Percentiles rank a stretch among this genome's conserved stretches.
These are phyloP conservation scores for Tolypocladium nubicola DNA, from an alignment of 2,329 filamentous ascomycete species.

Conservation along the genomic window DNA sequence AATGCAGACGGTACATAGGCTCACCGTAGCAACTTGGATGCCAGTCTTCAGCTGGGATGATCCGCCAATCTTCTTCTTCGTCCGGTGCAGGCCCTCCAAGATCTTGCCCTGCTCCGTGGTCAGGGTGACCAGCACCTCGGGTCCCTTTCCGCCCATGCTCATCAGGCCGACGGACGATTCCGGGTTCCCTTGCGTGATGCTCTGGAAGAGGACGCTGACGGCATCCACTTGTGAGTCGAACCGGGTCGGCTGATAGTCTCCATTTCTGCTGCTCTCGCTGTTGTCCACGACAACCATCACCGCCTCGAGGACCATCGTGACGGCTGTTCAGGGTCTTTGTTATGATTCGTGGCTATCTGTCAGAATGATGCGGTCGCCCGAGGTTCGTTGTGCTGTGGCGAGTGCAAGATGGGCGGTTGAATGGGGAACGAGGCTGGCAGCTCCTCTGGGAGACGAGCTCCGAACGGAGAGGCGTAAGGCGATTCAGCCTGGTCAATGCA, in stretches of 20 bases:
- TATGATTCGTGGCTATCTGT: too few species aligned
- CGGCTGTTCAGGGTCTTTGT: constrained; percentile 16
- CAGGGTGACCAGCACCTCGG: constrained; percentile 91
- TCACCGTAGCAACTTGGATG: constrained; percentile 88
- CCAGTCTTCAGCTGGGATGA: constrained; percentile 81
- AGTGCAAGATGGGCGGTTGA: neutral
- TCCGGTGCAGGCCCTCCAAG: constrained; percentile 81
- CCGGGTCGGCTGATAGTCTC: constrained; percentile 81
- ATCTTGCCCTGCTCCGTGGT: constrained; percentile 96
- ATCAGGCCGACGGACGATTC: constrained; percentile 96
- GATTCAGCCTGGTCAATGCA: constrained; percentile 30
- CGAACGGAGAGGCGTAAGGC: constrained; percentile 27
- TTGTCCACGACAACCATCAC: constrained; percentile 99
- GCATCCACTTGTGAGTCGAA: constrained; percentile 96
- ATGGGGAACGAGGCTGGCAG: constrained; percentile 2
- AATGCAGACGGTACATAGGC: constrained; percentile 16
- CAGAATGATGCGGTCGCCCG: neutral
- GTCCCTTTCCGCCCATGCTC: constrained; percentile 98
- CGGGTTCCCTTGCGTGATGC: constrained; percentile 88
- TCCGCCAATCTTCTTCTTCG: constrained; percentile 82
- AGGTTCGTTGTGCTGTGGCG: neutral
- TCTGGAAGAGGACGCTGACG: constrained; percentile 89
- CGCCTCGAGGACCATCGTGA: constrained; percentile 94
- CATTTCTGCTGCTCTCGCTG: constrained; percentile 96
- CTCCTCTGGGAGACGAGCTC: constrained; percentile 9